A percentile compares a stretch with the other conserved stretches of the same genome.
phyloP scores from a whole-genome alignment of 2,329 filamentous ascomycete genomes.

The Diaporthe citrichinensis region DNA sequence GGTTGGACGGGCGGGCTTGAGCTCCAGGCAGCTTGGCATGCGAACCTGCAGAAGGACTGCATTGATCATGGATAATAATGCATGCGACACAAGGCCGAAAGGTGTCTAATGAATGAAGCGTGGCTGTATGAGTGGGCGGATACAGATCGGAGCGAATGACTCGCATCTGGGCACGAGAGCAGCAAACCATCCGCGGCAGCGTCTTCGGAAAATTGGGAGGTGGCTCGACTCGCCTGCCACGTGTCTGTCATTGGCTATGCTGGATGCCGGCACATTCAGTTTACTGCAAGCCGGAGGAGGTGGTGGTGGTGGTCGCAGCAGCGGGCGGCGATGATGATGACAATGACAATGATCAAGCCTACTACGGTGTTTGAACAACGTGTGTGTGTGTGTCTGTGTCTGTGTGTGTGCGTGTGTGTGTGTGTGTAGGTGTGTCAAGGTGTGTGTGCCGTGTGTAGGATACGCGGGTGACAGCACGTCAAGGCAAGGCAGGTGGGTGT shows the following conservation, averaged over 20 bases:
- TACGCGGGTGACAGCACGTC: slow-evolving; percentile 15
- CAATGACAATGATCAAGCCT: background rate
- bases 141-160: slow-evolving; percentile 32
- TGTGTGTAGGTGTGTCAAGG: background rate
- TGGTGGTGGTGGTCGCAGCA: background rate
- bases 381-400: background rate
- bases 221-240: slow-evolving; percentile 30
- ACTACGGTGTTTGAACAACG: background rate
- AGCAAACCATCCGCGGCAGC: slow-evolving; percentile 9
- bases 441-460: background rate
- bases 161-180: slow-evolving; percentile 34
- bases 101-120: slow-evolving; percentile 23
- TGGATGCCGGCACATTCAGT: slow-evolving; percentile 28
- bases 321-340: background rate
- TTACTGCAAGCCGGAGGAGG: slow-evolving; percentile 2
- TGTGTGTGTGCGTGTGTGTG: background rate
- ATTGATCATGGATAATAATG: slow-evolving; percentile 30
- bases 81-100: slow-evolving; percentile 26
- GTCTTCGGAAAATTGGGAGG: slow-evolving; percentile 19
- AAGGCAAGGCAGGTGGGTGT: background rate
- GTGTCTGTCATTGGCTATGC: slow-evolving; percentile 26
- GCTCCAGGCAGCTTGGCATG: slow-evolving; percentile 18
- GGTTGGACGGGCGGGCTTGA: background rate
- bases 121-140: slow-evolving; percentile 23
- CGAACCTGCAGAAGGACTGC: slow-evolving; percentile 7